Evolutionary conservation across 2,329 filamentous ascomycete species (phyloP).

Genomic region (Leptodontidium sp.): DNA sequence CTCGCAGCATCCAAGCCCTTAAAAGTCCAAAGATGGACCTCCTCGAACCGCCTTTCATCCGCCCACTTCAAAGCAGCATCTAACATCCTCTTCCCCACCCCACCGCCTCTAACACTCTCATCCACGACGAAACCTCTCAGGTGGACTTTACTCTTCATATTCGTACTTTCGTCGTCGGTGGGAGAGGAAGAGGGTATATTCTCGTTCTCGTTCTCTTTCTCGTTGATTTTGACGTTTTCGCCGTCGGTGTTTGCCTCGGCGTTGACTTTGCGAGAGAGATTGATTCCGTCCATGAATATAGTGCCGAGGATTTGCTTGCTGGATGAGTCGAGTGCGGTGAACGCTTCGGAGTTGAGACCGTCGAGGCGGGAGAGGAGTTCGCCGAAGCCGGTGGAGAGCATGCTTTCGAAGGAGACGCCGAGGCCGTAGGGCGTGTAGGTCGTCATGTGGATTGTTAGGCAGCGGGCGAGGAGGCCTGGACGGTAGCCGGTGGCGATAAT

Average conservation of each 20-base stretch:
- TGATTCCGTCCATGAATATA: not conserved
- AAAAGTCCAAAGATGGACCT: constrained; percentile 43
- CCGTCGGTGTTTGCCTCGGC: not conserved
- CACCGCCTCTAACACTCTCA: constrained; percentile 36
- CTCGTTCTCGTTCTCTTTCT: not conserved
- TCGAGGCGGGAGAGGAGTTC: not conserved
- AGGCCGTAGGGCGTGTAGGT: constrained; percentile 40
- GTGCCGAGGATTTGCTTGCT: not conserved
- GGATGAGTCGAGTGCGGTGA: not conserved
- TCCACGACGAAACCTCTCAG: constrained; percentile 47
- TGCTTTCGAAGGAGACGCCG: constrained; percentile 30
- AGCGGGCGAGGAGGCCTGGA: constrained; percentile 43
- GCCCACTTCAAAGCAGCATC: constrained; percentile 43
- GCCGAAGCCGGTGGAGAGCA: constrained; percentile 1
- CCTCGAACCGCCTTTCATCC: constrained; percentile 34
- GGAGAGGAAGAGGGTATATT: too few species aligned
- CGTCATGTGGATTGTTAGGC: constrained; percentile 45
- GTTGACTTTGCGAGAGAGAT: not conserved
- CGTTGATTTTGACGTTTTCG: not conserved
- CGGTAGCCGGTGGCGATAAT: constrained; percentile 44
- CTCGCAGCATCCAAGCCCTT: constrained; percentile 38
- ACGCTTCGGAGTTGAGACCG: not conserved
- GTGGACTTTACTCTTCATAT: constrained; percentile 31
- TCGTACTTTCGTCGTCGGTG: not conserved
- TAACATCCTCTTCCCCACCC: constrained; percentile 43